phyloP scores from a whole-genome alignment of 371 early-diverging fungal species.

The Rhizopus delemar region DNA sequence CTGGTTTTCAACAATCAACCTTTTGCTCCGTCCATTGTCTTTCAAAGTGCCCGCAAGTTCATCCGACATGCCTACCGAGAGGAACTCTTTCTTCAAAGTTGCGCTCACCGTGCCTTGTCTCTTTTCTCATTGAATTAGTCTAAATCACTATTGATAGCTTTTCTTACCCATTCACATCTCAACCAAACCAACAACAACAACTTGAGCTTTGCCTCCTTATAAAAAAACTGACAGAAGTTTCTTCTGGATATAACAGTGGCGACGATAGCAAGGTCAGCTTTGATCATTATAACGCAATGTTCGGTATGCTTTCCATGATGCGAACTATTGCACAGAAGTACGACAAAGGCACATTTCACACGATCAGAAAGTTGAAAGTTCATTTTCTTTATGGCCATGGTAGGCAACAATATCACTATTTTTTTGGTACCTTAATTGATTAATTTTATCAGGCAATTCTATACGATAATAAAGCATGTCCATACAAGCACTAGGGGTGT shows the following conservation, averaged over 20 bases:
- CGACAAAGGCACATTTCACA: slow-evolving; percentile 10
- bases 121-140: too few relatives aligned
- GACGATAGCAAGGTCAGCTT: slow-evolving; percentile 17
- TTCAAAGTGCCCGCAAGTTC: too few relatives aligned
- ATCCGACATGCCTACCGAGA: too few relatives aligned
- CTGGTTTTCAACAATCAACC: too few relatives aligned
- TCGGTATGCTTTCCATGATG: slow-evolving; percentile 16
- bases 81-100: too few relatives aligned
- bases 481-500: slow-evolving; percentile 13
- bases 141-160: too few relatives aligned
- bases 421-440: slow-evolving; percentile 11
- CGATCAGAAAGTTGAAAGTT: slow-evolving; percentile 13
- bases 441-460: slow-evolving; percentile 10
- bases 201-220: too few relatives aligned
- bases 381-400: slow-evolving; percentile 16
- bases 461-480: slow-evolving; percentile 10
- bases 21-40: too few relatives aligned
- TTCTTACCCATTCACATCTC: too few relatives aligned
- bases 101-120: too few relatives aligned
- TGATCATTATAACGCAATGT: slow-evolving; percentile 20
- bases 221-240: slow-evolving; percentile 18
- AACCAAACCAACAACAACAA: too few relatives aligned
- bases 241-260: slow-evolving; percentile 10
- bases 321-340: slow-evolving; percentile 13
- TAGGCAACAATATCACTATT: slow-evolving; percentile 12